phyloP scores from a whole-genome alignment of 2,329 filamentous ascomycete species.

The Penicillium hesseltinei region DNA sequence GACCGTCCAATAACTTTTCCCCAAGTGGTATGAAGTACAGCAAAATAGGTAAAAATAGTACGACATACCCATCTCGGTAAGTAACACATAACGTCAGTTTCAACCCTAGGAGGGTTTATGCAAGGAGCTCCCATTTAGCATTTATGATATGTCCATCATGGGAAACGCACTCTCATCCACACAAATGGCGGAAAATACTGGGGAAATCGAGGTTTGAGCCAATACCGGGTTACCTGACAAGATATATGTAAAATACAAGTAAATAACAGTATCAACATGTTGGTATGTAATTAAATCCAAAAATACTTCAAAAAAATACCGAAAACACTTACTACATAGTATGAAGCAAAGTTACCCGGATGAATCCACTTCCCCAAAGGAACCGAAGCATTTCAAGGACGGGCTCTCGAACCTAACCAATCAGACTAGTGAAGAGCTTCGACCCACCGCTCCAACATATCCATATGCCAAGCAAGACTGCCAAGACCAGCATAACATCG shows the following conservation, averaged over 20 bases:
- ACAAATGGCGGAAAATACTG: background rate
- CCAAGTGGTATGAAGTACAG: background rate
- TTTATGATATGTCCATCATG: conserved; percentile 2
- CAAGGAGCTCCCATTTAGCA: conserved; percentile 8
- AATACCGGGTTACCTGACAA: background rate
- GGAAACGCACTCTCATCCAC: background rate
- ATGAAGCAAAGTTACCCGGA: background rate
- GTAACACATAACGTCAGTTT: background rate
- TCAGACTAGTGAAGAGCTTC: background rate
- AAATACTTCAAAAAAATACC: background rate
- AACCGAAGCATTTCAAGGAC: background rate
- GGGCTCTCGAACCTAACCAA: conserved; percentile 17
- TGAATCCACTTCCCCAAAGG: background rate
- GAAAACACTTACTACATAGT: background rate
- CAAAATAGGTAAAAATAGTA: background rate
- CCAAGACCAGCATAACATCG: conserved; percentile 2
- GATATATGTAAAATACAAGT: background rate
- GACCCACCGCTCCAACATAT: background rate
- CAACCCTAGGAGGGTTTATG: background rate
- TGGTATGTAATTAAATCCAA: background rate
- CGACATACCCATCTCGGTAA: background rate
- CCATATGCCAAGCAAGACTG: conserved; percentile 8
- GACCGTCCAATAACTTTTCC: background rate
- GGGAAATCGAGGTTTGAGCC: background rate
- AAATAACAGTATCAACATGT: background rate